A percentile compares a stretch with the other conserved stretches of the same genome.
Conservation (phyloP, 305 asterid genomes). For the Solanum hybrid region DNA sequence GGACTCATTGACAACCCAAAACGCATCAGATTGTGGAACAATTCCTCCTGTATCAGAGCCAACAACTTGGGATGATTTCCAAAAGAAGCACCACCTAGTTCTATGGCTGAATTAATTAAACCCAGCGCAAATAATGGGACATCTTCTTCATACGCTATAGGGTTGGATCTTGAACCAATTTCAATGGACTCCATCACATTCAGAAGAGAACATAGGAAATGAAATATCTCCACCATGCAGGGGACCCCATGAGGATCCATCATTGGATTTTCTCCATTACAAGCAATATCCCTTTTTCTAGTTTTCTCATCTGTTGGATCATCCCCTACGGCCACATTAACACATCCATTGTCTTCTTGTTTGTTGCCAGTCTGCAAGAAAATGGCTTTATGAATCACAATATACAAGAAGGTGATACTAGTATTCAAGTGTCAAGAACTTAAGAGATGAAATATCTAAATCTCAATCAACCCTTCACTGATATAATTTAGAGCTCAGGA, state of each 20-base stretch:
- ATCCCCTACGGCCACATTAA: constrained; percentile 15
- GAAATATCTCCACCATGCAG: constrained; percentile 84
- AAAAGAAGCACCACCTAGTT: constrained; percentile 74
- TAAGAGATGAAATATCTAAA: background rate
- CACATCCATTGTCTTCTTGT: constrained; percentile 28
- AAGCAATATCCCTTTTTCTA: constrained; percentile 21
- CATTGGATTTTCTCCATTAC: constrained; percentile 38
- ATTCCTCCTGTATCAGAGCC: constrained; percentile 77
- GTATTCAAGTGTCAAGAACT: background rate
- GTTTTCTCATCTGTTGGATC: constrained; percentile 20
- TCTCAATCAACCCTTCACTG: background rate
- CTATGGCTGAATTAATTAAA: constrained; percentile 79
- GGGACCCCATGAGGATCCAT: constrained; percentile 91
- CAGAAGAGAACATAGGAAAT: constrained; percentile 84
- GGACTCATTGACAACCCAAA: constrained; percentile 95
- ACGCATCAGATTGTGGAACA: constrained; percentile 76
- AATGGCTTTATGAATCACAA: background rate
- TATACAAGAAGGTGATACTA: background rate
- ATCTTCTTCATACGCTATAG: constrained; percentile 88
- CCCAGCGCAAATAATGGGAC: constrained; percentile 95
- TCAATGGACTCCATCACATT: constrained; percentile 75
- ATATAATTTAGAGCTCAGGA: background rate
- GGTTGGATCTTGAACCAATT: constrained; percentile 61
- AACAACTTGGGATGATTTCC: constrained; percentile 68
- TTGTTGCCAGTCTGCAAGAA: constrained; percentile 20